Evolutionary conservation across 208 protist species (phyloP).

Genomic region (Phytomonas francai): DNA sequence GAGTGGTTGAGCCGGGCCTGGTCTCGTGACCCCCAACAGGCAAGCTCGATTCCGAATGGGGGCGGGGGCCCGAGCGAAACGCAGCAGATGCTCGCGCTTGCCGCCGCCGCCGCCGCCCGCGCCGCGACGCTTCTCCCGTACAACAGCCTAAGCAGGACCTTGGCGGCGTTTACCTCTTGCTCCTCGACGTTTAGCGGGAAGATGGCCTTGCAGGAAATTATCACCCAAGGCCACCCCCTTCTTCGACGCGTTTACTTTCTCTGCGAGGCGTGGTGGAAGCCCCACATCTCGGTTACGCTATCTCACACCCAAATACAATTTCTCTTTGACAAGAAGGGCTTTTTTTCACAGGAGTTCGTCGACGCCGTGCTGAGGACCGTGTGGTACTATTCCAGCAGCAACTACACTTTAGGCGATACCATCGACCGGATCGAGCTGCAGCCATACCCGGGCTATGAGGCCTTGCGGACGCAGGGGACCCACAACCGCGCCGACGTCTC

Average conservation of each 20-base stretch:
- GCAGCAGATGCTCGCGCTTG: too few species aligned
- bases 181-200: too few species aligned
- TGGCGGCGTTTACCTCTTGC: too few species aligned
- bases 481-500: not conserved
- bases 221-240: slow-evolving; percentile 6
- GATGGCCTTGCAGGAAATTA: too few species aligned
- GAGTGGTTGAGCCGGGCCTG: not conserved
- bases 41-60: not conserved
- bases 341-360: slow-evolving; percentile 36
- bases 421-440: slow-evolving; percentile 8
- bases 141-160: too few species aligned
- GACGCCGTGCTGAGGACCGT: slow-evolving; percentile 55
- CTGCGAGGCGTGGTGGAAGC: slow-evolving; percentile 52
- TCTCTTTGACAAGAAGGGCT: slow-evolving; percentile 31
- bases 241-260: slow-evolving; percentile 44
- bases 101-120: too few species aligned
- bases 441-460: slow-evolving; percentile 2
- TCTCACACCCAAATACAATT: slow-evolving; percentile 21
- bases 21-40: not conserved
- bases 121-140: too few species aligned
- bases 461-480: not conserved
- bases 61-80: not conserved
- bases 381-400: slow-evolving; percentile 19
- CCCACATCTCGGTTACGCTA: slow-evolving; percentile 36
- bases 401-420: slow-evolving; percentile 7